Percentiles rank a stretch among this genome's conserved stretches.
phyloP scores from a whole-genome alignment of 345 rosid species.

The Populus davidiana region DNA sequence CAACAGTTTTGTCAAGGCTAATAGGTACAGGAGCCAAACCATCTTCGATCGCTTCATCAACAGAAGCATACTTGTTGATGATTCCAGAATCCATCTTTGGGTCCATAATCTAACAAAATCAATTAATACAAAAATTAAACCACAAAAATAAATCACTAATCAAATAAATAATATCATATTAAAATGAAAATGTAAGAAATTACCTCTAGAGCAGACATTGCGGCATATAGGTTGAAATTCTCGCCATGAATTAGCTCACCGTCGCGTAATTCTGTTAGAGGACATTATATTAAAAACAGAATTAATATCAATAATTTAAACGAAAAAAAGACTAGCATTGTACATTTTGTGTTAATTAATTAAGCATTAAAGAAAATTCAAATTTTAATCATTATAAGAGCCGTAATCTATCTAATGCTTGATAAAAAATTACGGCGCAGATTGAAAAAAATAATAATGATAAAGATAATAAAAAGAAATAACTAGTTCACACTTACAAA shows the following conservation, averaged over 20 bases:
- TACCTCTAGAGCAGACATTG: conserved; percentile 99
- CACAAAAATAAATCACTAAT: not conserved
- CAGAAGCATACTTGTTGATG: conserved; percentile 64
- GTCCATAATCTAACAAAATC: conserved; percentile 78
- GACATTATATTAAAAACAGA: not conserved
- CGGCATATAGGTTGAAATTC: conserved; percentile 93
- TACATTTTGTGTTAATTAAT: not conserved
- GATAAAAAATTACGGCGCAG: not conserved
- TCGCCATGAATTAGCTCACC: conserved; percentile 85
- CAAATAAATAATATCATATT: not conserved
- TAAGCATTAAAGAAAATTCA: not conserved
- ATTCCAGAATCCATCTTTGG: conserved; percentile 99
- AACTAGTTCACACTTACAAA: not conserved
- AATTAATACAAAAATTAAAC: not conserved
- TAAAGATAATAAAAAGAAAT: not conserved
- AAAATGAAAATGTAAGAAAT: conserved; percentile 8
- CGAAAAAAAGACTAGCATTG: not conserved
- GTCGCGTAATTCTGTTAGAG: conserved; percentile 57
- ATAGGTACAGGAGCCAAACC: conserved; percentile 86
- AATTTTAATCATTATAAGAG: not conserved
- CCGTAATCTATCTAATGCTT: not conserved
- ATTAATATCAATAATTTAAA: not conserved
- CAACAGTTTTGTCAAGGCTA: conserved; percentile 56
- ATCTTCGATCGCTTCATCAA: conserved; percentile 89
- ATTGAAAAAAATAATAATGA: not conserved